Evolutionary conservation across 148 eudicot genomes (phyloP), one percentile per base, ranked within the genome.

Genomic region (Diospyros kaki): DNA sequence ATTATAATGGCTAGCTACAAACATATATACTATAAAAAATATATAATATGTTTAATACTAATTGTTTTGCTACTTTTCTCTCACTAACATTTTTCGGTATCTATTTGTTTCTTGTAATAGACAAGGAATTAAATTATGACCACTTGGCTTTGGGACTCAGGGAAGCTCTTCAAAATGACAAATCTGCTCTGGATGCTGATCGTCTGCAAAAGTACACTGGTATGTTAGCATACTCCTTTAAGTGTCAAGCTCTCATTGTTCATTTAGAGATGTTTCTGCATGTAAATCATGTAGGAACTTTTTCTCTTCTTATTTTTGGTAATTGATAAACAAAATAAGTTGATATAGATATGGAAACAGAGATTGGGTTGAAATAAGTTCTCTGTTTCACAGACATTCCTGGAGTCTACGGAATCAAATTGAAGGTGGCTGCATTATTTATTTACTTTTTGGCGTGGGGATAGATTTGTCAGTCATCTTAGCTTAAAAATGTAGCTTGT

Each of bases 101-200:
- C 45, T 51, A 18, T 66, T 71, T 5, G 50, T 78, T 51, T 3
- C 73, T 69, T 11, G 73, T 75, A 62, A 68, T 68, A 91, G 96
- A 93, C 76, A 84, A 89, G 82, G 96, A 93, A 58, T 80, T 91
- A 80, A 87, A 73, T 63, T 93, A 93, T 80, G 91, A 89, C 68
- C 81, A 89, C 81, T 79, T 91, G 85, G 97, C 94, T 69, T 81
- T 81, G 71, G 97, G 97, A 12, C 78, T 91, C 15, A 93, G 88
- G 85, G 88, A 74, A 73, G 90, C 93, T 65, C 79, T 93, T 78
- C 80, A 91, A 67, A 81, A 81, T 54, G 98, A 93, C 80, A 84
- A 88, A 73, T 87, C 89, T 75, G 96, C 80, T n/a, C 85, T 91
- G 68, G 93, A 93, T 83, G 98, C 93, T 18, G 93, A 89, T 69